A percentile compares a stretch with the other conserved stretches of the same genome.
phyloP scores from a whole-genome alignment of 2,329 filamentous ascomycete species.

The Xylariomycetidae sp. region DNA sequence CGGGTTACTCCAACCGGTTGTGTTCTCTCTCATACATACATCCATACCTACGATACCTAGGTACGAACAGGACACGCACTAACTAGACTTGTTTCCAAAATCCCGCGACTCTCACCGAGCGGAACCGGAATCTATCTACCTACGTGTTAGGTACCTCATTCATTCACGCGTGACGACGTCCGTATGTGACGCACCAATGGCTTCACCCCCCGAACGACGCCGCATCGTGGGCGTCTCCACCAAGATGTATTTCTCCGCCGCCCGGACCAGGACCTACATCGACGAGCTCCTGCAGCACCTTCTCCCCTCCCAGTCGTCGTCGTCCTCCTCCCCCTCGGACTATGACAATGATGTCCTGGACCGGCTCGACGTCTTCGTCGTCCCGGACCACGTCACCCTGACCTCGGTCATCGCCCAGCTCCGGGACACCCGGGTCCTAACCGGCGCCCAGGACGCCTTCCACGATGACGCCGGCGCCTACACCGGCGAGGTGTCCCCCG shows the following conservation, averaged over 20 bases:
- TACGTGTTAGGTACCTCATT: too few relatives aligned
- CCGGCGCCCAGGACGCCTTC: slow-evolving; percentile 75
- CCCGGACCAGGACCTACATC: slow-evolving; percentile 56
- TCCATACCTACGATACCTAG: too few relatives aligned
- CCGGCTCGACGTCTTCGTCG: slow-evolving; percentile 55
- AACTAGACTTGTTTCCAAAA: too few relatives aligned
- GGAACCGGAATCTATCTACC: too few relatives aligned
- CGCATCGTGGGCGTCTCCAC: slow-evolving; percentile 69
- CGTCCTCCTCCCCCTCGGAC: slow-evolving; percentile 17
- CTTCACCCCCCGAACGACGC: slow-evolving; percentile 34
- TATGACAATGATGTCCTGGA: too few relatives aligned
- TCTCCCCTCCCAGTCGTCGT: slow-evolving; percentile 31
- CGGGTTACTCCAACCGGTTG: too few relatives aligned
- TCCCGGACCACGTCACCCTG: slow-evolving; percentile 72
- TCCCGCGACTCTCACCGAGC: too few relatives aligned
- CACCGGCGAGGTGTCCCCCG: slow-evolving; percentile 73
- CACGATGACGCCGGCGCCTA: slow-evolving; percentile 67
- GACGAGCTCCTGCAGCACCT: slow-evolving; percentile 42
- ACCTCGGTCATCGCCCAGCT: slow-evolving; percentile 46
- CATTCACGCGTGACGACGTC: too few relatives aligned
- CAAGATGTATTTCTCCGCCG: slow-evolving; percentile 75
- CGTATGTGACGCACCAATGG: too few relatives aligned
- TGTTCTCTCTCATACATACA: too few relatives aligned
- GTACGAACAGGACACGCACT: too few relatives aligned
- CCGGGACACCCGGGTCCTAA: slow-evolving; percentile 42